Conservation (phyloP, 345 rosid genomes). For the Eucalyptus albens region DNA sequence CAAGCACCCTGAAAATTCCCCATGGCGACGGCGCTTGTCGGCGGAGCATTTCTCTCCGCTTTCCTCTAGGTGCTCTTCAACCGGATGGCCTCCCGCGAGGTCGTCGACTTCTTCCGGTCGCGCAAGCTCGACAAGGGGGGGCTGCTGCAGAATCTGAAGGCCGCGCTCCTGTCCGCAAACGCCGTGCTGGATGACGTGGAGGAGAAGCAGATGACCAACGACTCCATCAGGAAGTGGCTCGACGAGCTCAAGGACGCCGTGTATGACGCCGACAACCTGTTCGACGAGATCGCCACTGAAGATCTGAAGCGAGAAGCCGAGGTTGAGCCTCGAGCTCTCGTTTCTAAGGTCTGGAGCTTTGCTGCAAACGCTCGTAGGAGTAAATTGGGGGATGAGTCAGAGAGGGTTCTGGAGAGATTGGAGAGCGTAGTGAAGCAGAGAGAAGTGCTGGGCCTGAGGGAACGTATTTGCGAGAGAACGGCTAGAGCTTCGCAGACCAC, state of each 20-base stretch:
- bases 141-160: not conserved
- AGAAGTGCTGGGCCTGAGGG: not conserved
- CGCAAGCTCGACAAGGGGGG: not conserved
- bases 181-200: conserved; percentile 1
- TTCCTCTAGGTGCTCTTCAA: not conserved
- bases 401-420: not conserved
- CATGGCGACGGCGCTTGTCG: not conserved
- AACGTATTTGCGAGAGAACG: not conserved
- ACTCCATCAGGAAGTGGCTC: not conserved
- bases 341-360: not conserved
- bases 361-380: not conserved
- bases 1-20: not conserved
- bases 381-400: not conserved
- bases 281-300: conserved; percentile 6
- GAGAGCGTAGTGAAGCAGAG: not conserved
- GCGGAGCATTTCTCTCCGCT: not conserved
- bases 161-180: not conserved
- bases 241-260: not conserved
- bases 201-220: not conserved
- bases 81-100: not conserved
- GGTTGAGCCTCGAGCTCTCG: not conserved
- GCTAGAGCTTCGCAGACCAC: not conserved
- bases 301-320: not conserved
- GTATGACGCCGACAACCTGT: conserved; percentile 2
- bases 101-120: not conserved